Base-by-base conservation (phyloP, 345 rosid genomes). In the Hibiscus trionum region DNA sequence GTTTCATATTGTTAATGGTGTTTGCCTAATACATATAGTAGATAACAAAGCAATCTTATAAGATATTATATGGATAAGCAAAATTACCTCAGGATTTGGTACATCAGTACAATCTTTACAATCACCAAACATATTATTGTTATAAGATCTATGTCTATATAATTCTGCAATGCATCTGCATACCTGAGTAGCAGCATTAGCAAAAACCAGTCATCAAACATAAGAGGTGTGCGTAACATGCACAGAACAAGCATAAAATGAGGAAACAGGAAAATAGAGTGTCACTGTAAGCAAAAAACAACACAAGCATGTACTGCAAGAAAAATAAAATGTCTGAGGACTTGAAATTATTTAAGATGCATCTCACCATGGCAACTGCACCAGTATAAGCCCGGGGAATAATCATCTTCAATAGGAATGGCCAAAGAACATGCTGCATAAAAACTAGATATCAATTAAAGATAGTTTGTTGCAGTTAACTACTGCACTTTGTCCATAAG, bases 131-230 rank as follows among this genome's bases (percentile, higher is more conserved):
- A 94, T 85, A 42, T 79, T 82, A 82, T 77, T 84, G 63, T 72
- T 83, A 80, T 81, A 82, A 76, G 83, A 79, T 85, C 90, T 82
- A 73, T 84, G 88, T 73, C 87, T 86, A 72, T 85, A 90, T 74
- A 94, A 76, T 84, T 94, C 98, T 59, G 97, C 84, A 72, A 94
- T 94, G 83, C 98, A 94, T 87, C 98, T 83, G 81, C 98, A 94
- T 72, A 94, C 93, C 98, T 94, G 85, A 73, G 78, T 33, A 73
- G 79, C 68, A 81, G 69, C 75, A 73, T 72, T 73, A 31, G 75
- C 39, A 74, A 27, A 65, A 58, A 67, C 21, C 39, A 76, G 35
- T 67, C 57, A 56, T 50, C 66, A 60, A 24, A 39, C n/a, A 59
- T 58, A 29, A 70, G 61, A 53, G 56, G 12, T 3, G 4, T 8